Conservation (phyloP, 495 filamentous ascomycete genomes). For the Talaromyces proteolyticus region DNA sequence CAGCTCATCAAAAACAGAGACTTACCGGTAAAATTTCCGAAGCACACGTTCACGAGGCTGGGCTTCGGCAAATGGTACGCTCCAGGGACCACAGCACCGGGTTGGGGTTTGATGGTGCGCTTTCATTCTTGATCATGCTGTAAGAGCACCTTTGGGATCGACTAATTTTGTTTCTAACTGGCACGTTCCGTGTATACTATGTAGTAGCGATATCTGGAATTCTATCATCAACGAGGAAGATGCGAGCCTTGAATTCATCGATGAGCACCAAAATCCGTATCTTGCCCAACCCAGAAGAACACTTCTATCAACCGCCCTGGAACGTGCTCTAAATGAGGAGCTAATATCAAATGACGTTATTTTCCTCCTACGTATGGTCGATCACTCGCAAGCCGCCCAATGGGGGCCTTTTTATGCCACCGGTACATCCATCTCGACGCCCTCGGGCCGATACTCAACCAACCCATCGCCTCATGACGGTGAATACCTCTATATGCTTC, state of each 20-base stretch:
- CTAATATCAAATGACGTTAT: conserved; percentile 1
- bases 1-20: too few relatives aligned
- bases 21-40: conserved; percentile 1
- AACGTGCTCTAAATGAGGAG: neutral
- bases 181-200: neutral
- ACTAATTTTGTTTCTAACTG: neutral
- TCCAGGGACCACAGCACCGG: neutral
- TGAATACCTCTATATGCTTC: neutral
- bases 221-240: conserved; percentile 3
- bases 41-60: conserved; percentile 1
- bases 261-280: conserved; percentile 2
- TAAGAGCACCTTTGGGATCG: neutral
- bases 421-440: too few relatives aligned
- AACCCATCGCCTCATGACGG: neutral
- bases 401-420: too few relatives aligned
- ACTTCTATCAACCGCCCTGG: neutral
- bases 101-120: conserved; percentile 1
- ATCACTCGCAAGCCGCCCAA: neutral
- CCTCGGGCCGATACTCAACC: too few relatives aligned
- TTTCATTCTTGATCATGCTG: conserved; percentile 2
- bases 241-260: neutral
- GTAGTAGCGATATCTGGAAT: conserved; percentile 6
- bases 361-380: conserved; percentile 1
- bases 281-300: conserved; percentile 2
- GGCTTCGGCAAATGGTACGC: conserved; percentile 1